Base-by-base conservation (phyloP, 768 basidiomycete genomes). In the Steccherinum ochraceum region DNA sequence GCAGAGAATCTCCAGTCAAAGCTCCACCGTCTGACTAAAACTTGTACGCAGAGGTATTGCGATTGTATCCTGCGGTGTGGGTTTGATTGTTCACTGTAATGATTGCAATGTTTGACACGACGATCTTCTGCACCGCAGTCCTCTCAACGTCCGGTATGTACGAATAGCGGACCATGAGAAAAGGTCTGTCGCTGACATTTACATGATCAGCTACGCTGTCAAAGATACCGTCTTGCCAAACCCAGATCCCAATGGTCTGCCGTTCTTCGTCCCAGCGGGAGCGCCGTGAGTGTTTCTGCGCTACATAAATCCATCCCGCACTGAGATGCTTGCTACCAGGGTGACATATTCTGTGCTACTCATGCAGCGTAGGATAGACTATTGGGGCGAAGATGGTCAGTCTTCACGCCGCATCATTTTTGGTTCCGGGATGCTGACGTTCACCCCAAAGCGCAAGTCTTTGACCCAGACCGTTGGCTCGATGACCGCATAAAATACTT, bases 381-480 rank as follows among this genome's bases (percentile, higher is more conserved):
- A 80, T 3, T 82, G 80, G 80, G 80, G 81, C 5, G 71, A 78
- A 1, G 80, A 81, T 58, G 71, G 69, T 64, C 35, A 11, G 35
- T 39, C 11, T 39, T 39, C 35, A 39, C n/a, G n/a, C n/a, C n/a
- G 35, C n/a, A 39, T 39, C 35, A 39, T 11, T n/a, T 39, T 39
- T 39, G 11, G 35, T 67, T 89, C 0, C 91, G 89, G 89, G 89
- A 89, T 2, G 59, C 70, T 0, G 85, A 90, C 54, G 12, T 19
- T 24, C 41, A 68, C 66, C 67, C n/a, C 18, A 7, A 44, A 82
- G 81, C 81, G n/a, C 61, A 74, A 2, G 56, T 66, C 51, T 87
- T 85, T 54, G 84, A 86, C 58, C 84, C 84, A 0, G 79, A 84
- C 52, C 72, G 84, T 1, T 86, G 84, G 71, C 61, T 86, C 39